Evolutionary conservation across 1,284 basidiomycete species (phyloP).

Genomic region (Phlebopus sp.): DNA sequence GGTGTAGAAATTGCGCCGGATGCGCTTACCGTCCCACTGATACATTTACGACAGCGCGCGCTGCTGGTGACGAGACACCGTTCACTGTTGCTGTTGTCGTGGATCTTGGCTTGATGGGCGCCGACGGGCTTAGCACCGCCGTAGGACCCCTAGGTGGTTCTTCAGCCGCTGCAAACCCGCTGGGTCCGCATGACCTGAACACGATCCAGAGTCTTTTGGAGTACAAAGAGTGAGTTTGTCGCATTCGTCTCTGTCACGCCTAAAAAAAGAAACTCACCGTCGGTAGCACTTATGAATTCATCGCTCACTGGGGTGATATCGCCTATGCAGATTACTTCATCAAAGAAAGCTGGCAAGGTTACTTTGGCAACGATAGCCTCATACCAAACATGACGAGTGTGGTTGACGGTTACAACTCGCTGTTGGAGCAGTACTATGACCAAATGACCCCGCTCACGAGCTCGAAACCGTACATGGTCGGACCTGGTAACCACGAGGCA

Average conservation of each 20-base stretch:
- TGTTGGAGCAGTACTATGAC: conserved; percentile 28
- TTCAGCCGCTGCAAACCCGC: conserved; percentile 15
- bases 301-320: conserved; percentile 27
- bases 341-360: conserved; percentile 28
- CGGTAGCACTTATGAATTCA: conserved; percentile 25
- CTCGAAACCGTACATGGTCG: conserved; percentile 28
- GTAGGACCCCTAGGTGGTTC: conserved; percentile 24
- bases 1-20: conserved; percentile 24
- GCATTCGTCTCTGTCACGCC: background rate
- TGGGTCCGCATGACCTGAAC: conserved; percentile 26
- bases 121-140: conserved; percentile 26
- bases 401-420: conserved; percentile 23
- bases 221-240: conserved; percentile 23
- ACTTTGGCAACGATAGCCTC: conserved; percentile 28
- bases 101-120: conserved; percentile 29
- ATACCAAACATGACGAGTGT: conserved; percentile 27
- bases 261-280: background rate
- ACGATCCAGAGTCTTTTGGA: conserved; percentile 31
- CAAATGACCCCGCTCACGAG: conserved; percentile 25
- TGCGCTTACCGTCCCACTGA: conserved; percentile 26
- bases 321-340: conserved; percentile 31
- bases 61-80: conserved; percentile 14
- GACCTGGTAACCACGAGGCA: conserved; percentile 24
- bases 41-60: conserved; percentile 24
- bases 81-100: conserved; percentile 27